These are phyloP conservation scores for Alternaria hordeiaustralica DNA, from an alignment of 2,329 filamentous ascomycete genomes.

Conservation along the genomic window DNA sequence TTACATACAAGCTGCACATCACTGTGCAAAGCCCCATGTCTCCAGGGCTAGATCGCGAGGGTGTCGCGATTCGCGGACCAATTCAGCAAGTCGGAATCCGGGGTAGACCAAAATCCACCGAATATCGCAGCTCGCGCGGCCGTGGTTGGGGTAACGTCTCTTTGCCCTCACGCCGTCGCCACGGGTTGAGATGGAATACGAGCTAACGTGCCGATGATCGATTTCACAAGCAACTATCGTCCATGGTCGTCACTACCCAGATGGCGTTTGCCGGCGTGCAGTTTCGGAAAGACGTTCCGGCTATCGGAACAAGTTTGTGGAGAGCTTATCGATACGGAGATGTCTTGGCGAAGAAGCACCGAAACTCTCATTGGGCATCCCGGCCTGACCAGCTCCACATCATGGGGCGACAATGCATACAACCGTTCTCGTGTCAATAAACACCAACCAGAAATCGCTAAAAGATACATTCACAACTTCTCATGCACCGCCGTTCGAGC, in stretches of 20 bases:
- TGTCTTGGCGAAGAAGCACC: neutral
- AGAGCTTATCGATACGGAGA: neutral
- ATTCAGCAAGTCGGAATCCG: conserved; percentile 3
- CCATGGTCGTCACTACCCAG: neutral
- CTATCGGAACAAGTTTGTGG: neutral
- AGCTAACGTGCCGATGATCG: neutral
- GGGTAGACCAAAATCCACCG: conserved; percentile 2
- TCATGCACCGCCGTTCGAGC: neutral
- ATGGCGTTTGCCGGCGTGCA: neutral
- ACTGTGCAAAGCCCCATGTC: neutral
- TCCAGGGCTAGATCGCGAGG: neutral
- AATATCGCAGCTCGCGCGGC: neutral
- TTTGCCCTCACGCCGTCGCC: neutral
- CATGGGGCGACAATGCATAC: neutral
- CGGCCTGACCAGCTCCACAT: neutral
- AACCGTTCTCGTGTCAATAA: neutral
- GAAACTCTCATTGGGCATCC: neutral
- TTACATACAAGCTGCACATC: neutral
- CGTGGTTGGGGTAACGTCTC: neutral
- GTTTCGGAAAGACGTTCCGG: neutral
- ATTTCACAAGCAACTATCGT: neutral
- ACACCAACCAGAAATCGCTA: neutral
- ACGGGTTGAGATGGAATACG: neutral
- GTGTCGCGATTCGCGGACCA: neutral
- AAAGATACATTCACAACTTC: neutral